phyloP scores from a whole-genome alignment of 371 early-diverging fungal species.

The Mycotypha africana region DNA sequence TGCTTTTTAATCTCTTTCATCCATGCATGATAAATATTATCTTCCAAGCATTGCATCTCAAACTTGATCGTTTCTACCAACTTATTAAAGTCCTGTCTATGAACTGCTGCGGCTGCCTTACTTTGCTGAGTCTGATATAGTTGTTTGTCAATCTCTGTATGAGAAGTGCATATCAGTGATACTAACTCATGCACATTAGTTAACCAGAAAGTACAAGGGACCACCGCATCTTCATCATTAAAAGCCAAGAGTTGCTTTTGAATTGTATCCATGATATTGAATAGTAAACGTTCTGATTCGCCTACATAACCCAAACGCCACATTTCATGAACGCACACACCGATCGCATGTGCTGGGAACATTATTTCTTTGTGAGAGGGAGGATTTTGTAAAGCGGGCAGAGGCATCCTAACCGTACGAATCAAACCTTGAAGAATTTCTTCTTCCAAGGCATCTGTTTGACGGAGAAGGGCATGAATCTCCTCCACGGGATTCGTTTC shows the following conservation, averaged over 20 bases:
- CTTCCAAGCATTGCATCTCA: slow-evolving; percentile 63
- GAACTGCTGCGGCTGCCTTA: slow-evolving; percentile 17
- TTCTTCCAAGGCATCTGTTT: slow-evolving; percentile 75
- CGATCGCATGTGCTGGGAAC: slow-evolving; percentile 90
- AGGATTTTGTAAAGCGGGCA: slow-evolving; percentile 76
- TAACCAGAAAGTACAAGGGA: slow-evolving; percentile 84
- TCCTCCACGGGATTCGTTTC: slow-evolving; percentile 48
- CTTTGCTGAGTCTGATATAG: slow-evolving; percentile 21
- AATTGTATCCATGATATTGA: slow-evolving; percentile 80
- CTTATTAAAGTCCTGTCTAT: slow-evolving; percentile 45
- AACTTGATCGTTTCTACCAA: slow-evolving; percentile 57
- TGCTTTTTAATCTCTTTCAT: slow-evolving; percentile 93
- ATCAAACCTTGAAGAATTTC: slow-evolving; percentile 89
- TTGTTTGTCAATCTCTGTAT: slow-evolving; percentile 33
- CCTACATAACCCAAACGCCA: slow-evolving; percentile 75
- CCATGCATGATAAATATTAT: slow-evolving; percentile 75
- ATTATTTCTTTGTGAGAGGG: slow-evolving; percentile 82
- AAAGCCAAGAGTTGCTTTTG: slow-evolving; percentile 62
- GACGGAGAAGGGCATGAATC: slow-evolving; percentile 48
- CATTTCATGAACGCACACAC: slow-evolving; percentile 78
- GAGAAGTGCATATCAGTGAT: slow-evolving; percentile 45
- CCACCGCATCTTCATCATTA: slow-evolving; percentile 54
- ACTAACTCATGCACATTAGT: slow-evolving; percentile 92
- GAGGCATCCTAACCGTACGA: slow-evolving; percentile 82
- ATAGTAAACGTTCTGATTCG: slow-evolving; percentile 77